Evolutionary conservation across 306 rosid genomes (phyloP), one percentile per base, ranked within the genome.

Genomic region (Casuarina equisetifolia): DNA sequence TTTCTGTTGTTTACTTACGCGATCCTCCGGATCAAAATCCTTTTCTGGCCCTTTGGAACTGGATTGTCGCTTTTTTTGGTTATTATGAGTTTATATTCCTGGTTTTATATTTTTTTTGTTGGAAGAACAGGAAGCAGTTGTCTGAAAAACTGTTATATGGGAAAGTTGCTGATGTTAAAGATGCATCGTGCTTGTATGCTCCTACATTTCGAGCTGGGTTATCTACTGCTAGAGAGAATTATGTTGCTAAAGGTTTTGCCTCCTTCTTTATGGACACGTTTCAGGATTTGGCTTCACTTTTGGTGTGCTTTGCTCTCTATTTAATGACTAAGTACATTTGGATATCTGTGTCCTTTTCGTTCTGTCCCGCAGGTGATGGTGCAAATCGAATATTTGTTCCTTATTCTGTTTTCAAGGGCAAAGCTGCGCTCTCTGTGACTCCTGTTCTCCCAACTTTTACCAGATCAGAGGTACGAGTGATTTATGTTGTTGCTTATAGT

Each of bases 361-460:
- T 57, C 20, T 79, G 72, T 79, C 72, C 70, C 78, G 78, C 83
- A 87, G 96, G 94, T 53, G 73, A 85, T 76, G 70, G 57, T 53
- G 69, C 85, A 36, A 83, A 73, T 55, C 84, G 83, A n/a, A 64
- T 88, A 74, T 81, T 64, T 84, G 98, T 91, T 79, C 80, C 97
- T 25, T 92, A 88, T 86, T 54, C 80, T 73, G 88, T 94, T 68
- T 94, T 67, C 85, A 92, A 92, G 88, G 98, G 98, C 69, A 94
- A 92, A 92, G 98, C 97, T 78, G 91, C 97, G 9, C 82, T 94
- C 78, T 88, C 93, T 77, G 75, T 94, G 78, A 58, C 36, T 63
- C 98, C 98, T 68, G 16, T 84, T 82, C 93, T 88, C 54, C 98
- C 97, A 44, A 94, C 93, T 82, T 94, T 94, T 81, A 85, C 93